phyloP scores from a whole-genome alignment of 2,329 filamentous ascomycete species.

The Xylaria sp. region DNA sequence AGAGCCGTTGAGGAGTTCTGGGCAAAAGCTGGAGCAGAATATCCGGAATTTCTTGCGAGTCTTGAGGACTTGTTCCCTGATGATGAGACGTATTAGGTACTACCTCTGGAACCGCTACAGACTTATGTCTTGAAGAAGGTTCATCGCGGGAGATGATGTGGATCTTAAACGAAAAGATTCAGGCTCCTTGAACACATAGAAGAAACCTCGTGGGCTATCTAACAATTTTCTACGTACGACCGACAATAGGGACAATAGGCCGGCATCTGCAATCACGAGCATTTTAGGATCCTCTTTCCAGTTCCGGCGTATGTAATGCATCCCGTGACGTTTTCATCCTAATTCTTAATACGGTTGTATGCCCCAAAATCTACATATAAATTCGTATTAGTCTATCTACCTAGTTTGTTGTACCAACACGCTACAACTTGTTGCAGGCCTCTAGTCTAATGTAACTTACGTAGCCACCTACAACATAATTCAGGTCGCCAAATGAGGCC shows the following conservation, averaged over 20 bases:
- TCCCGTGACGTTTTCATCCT: neutral
- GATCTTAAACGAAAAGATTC: no score
- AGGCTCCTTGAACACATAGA: neutral
- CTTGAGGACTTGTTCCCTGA: neutral
- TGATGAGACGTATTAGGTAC: no score
- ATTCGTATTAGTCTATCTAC: neutral
- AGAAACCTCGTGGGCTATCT: neutral
- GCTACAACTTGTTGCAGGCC: no score
- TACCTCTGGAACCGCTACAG: neutral
- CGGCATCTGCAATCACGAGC: neutral
- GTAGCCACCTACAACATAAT: no score
- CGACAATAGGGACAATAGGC: neutral
- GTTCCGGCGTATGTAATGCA: no score
- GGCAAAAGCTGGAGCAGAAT: slow-evolving; percentile 11
- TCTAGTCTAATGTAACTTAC: no score
- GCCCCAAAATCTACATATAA: neutral
- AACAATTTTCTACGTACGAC: neutral
- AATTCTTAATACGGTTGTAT: no score
- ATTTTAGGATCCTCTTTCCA: no score
- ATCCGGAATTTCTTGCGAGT: neutral
- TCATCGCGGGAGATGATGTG: no score
- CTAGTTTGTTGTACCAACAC: neutral
- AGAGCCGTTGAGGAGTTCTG: neutral
- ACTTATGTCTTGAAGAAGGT: neutral
- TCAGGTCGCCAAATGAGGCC: no score